Evolutionary conservation across 495 filamentous ascomycete genomes (phyloP).

Genomic region (Penicillium daleae): DNA sequence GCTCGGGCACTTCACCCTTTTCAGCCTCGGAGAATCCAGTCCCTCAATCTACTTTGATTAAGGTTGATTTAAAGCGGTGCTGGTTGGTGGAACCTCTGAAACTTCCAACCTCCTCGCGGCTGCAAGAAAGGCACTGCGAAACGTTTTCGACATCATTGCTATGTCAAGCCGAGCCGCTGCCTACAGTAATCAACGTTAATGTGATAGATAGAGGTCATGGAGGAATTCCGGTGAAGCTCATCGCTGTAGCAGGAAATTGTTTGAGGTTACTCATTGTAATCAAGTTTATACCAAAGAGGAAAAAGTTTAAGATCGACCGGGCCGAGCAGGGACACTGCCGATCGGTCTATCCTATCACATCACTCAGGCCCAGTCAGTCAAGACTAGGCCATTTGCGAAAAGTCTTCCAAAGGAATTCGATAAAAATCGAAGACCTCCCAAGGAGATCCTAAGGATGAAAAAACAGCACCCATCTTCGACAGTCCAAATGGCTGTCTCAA

Average conservation of each 20-base stretch:
- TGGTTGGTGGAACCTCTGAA: slow-evolving; percentile 9
- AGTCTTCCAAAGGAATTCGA: neutral
- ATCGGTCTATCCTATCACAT: neutral
- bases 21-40: neutral
- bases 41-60: slow-evolving; percentile 14
- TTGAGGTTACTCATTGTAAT: neutral
- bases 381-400: neutral
- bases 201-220: neutral
- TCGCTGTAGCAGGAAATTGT: neutral
- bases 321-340: neutral
- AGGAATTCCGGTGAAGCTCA: neutral
- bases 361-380: neutral
- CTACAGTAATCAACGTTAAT: neutral
- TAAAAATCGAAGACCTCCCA: neutral
- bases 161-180: neutral
- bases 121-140: slow-evolving; percentile 7
- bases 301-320: neutral
- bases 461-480: neutral
- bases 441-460: no score
- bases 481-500: slow-evolving; percentile 3
- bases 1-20: slow-evolving; percentile 15
- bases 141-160: slow-evolving; percentile 1
- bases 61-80: slow-evolving; percentile 11
- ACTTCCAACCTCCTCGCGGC: neutral
- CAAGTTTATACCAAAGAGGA: neutral